These are phyloP conservation scores for Amaranthus cruentus DNA, from an alignment of 148 eudicot species.

Conservation along the genomic window DNA sequence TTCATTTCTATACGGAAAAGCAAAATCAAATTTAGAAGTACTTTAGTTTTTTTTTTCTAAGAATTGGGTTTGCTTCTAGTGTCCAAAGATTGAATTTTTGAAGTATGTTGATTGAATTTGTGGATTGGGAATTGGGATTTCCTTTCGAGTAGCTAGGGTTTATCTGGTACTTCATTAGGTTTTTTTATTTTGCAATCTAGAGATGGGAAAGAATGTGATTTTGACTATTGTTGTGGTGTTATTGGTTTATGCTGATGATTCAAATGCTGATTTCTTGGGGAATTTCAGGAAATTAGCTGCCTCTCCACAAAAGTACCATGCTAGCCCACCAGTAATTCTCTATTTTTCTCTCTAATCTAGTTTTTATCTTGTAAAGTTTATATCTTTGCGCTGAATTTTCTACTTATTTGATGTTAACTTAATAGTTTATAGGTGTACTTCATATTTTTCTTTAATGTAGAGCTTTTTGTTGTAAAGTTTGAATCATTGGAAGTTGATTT, in stretches of 20 bases:
- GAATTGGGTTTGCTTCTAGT: not conserved
- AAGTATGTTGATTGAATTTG: constrained; percentile 5
- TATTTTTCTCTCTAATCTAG: not conserved
- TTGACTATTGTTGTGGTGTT: constrained; percentile 28
- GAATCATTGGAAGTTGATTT: no score
- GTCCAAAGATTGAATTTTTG: not conserved
- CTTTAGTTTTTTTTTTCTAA: not conserved
- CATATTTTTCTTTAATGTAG: not conserved
- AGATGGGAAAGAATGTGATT: constrained; percentile 37
- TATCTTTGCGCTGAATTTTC: not conserved
- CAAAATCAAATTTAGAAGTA: not conserved
- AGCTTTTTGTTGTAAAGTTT: not conserved
- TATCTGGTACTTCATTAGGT: constrained; percentile 8
- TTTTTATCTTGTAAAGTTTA: not conserved
- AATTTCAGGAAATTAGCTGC: constrained; percentile 33
- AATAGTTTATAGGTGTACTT: not conserved
- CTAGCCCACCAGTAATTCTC: constrained; percentile 20
- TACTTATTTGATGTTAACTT: no score
- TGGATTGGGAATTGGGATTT: constrained; percentile 18
- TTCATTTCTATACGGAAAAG: not conserved
- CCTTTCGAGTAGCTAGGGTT: constrained; percentile 16
- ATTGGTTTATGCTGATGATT: constrained; percentile 26
- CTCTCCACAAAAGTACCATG: constrained; percentile 16
- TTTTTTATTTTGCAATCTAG: not conserved
- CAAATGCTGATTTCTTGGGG: constrained; percentile 26